These are phyloP conservation scores for Fraxinus sp. DNA, from an alignment of 305 asterid genomes.

Conservation along the genomic window DNA sequence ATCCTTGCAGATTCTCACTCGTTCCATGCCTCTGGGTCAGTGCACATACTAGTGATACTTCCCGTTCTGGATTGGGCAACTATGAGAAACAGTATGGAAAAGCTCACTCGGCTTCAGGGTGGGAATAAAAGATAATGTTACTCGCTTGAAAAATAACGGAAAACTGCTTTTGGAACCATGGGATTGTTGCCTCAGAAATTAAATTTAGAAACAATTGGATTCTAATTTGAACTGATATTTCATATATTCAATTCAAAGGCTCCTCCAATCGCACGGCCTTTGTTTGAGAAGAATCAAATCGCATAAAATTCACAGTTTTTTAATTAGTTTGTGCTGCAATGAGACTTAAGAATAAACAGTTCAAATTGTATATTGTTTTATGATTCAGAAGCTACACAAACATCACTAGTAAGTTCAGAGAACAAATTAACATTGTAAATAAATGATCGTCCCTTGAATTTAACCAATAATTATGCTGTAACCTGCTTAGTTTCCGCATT, in stretches of 20 bases:
- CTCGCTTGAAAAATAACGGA: not conserved
- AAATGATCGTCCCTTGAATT: conserved; percentile 13
- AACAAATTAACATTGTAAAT: not conserved
- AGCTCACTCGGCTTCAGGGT: not conserved
- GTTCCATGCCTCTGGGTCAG: not conserved
- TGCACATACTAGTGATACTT: not conserved
- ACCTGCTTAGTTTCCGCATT: conserved; percentile 34
- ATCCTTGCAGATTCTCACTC: not conserved
- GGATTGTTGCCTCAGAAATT: not conserved
- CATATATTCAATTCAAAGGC: not conserved
- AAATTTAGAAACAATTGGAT: not conserved
- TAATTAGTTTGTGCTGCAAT: not conserved
- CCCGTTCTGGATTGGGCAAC: not conserved
- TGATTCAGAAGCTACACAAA: not conserved
- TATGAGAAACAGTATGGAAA: not conserved
- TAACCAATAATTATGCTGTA: conserved; percentile 22
- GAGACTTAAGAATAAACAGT: conserved; percentile 12
- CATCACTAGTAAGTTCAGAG: not conserved
- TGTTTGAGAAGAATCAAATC: not conserved
- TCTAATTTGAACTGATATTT: not conserved
- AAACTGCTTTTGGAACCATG: not conserved
- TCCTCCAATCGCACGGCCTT: not conserved
- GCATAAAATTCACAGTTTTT: not conserved
- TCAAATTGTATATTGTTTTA: not conserved
- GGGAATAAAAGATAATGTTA: not conserved